Percentiles rank a stretch among this genome's conserved stretches.
phyloP scores from a whole-genome alignment of 345 rosid genomes.

The Murraya koenigii region DNA sequence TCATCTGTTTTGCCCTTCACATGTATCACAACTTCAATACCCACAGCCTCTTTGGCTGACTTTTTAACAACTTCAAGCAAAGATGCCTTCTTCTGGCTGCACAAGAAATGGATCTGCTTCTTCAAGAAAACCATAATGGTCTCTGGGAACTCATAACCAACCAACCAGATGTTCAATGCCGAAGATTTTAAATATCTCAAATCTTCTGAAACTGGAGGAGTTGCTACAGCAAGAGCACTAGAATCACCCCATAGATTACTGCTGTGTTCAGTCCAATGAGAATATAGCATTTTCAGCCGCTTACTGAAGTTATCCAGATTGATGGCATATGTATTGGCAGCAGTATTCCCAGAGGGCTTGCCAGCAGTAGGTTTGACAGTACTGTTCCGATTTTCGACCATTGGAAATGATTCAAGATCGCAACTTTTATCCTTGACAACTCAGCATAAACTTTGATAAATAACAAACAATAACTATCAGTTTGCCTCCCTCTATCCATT shows the following conservation, averaged over 20 bases:
- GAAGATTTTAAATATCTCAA: constrained; percentile 49
- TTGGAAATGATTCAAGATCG: constrained; percentile 7
- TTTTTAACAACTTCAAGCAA: constrained; percentile 41
- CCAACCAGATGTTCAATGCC: constrained; percentile 45
- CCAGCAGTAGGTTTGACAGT: constrained; percentile 23
- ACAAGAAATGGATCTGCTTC: constrained; percentile 47
- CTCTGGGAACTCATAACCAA: constrained; percentile 54
- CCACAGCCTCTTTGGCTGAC: constrained; percentile 40
- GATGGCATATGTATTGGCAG: constrained; percentile 30
- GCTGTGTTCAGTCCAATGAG: constrained; percentile 37
- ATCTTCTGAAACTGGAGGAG: constrained; percentile 45
- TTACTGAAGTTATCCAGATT: constrained; percentile 34
- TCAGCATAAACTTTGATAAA: constrained; percentile 14
- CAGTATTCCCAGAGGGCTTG: constrained; percentile 14
- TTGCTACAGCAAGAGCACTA: constrained; percentile 36
- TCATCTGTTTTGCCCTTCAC: constrained; percentile 40
- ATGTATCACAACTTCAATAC: constrained; percentile 40
- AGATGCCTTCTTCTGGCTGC: constrained; percentile 44
- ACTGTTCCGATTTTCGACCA: constrained; percentile 37
- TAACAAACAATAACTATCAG: constrained; percentile 5
- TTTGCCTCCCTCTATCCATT: constrained; percentile 9
- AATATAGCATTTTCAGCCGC: constrained; percentile 37
- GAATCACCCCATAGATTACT: constrained; percentile 35
- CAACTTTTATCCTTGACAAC: constrained; percentile 3
- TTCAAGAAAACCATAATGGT: constrained; percentile 51